These are phyloP conservation scores for Cryptococcus sp. DNA, from an alignment of 1,284 basidiomycete genomes.

Conservation along the genomic window DNA sequence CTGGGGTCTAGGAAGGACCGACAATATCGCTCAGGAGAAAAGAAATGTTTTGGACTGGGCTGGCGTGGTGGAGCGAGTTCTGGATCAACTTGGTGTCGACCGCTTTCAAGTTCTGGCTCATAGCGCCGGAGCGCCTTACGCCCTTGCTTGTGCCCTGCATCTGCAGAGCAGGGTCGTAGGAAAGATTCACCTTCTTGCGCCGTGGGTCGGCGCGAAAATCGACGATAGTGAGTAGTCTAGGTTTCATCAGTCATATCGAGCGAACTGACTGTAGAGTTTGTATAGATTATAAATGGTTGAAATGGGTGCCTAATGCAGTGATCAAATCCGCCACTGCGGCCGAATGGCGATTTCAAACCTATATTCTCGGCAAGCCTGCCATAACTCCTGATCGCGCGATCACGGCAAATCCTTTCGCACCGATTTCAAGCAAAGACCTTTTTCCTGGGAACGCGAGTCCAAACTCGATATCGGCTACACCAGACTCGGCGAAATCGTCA, in stretches of 20 bases:
- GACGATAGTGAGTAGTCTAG: slow-evolving; percentile 68
- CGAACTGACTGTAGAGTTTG: slow-evolving; percentile 28
- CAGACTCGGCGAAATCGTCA: no score
- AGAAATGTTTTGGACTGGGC: slow-evolving; percentile 89
- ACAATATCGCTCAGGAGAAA: slow-evolving; percentile 66
- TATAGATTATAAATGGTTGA: slow-evolving; percentile 88
- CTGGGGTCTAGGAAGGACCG: slow-evolving; percentile 87
- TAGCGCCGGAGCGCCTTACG: slow-evolving; percentile 95
- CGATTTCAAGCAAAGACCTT: slow-evolving; percentile 17
- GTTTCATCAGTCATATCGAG: neutral
- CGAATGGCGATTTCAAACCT: slow-evolving; percentile 94
- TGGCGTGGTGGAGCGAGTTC: slow-evolving; percentile 81
- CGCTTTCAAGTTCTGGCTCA: slow-evolving; percentile 89
- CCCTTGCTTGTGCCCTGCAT: slow-evolving; percentile 78
- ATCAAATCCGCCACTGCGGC: slow-evolving; percentile 94
- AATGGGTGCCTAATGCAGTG: slow-evolving; percentile 90
- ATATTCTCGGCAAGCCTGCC: slow-evolving; percentile 94
- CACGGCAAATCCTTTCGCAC: slow-evolving; percentile 38
- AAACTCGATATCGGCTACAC: neutral
- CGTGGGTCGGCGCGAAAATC: slow-evolving; percentile 86
- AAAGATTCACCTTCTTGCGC: slow-evolving; percentile 84
- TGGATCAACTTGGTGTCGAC: slow-evolving; percentile 75
- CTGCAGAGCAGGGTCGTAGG: slow-evolving; percentile 74
- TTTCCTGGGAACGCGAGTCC: neutral
- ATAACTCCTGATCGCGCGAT: slow-evolving; percentile 52